These are phyloP conservation scores for Cladosporium colombiae DNA, from an alignment of 2,329 filamentous ascomycete genomes.

Conservation along the genomic window DNA sequence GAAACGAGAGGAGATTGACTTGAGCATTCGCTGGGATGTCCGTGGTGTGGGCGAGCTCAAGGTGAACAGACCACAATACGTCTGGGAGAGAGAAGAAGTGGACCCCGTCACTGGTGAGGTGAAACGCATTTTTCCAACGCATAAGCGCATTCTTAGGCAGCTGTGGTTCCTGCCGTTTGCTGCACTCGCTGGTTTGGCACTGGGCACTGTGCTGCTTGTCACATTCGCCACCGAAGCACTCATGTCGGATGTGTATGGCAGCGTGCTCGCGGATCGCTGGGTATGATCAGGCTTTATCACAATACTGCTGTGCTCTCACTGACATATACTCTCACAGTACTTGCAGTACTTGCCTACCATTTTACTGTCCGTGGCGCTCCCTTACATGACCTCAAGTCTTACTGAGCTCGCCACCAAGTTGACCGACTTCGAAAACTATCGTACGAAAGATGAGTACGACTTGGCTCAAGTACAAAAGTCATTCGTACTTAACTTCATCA, in stretches of 20 bases:
- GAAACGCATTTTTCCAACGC: constrained; percentile 12
- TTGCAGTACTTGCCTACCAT: constrained; percentile 14
- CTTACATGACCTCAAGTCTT: constrained; percentile 29
- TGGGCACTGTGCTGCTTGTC: constrained; percentile 11
- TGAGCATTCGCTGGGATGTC: constrained; percentile 19
- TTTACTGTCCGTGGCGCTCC: constrained; percentile 7
- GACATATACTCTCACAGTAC: background rate
- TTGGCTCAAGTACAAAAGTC: constrained; percentile 86
- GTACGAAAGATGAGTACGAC: constrained; percentile 80
- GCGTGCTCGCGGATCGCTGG: constrained; percentile 10
- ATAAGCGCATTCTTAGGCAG: constrained; percentile 17
- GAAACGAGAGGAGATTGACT: constrained; percentile 16
- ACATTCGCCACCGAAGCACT: constrained; percentile 12
- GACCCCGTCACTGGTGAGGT: constrained; percentile 17
- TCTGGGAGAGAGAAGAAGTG: constrained; percentile 14
- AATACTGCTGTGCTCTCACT: background rate
- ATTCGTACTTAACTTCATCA: constrained; percentile 95
- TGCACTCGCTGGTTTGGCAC: background rate
- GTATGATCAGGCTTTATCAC: background rate
- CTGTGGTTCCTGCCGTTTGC: constrained; percentile 16
- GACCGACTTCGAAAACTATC: constrained; percentile 74
- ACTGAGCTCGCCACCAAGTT: constrained; percentile 57
- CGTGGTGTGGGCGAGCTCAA: constrained; percentile 11
- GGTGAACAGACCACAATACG: constrained; percentile 14
- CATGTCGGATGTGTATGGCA: constrained; percentile 18